Base-by-base conservation (phyloP, 148 eudicot species). In the Heliamphora exappendiculata region DNA sequence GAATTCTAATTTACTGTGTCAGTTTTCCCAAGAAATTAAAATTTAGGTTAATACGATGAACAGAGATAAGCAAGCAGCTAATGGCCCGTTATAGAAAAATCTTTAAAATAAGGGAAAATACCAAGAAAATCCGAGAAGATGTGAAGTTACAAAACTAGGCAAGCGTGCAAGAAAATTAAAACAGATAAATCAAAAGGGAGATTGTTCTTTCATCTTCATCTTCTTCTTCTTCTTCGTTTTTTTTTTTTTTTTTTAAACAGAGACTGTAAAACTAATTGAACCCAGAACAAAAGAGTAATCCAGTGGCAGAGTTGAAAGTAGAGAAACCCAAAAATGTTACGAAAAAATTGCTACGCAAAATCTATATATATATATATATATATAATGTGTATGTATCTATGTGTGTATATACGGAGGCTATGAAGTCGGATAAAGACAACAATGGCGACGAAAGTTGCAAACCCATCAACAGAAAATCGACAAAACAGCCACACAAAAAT, bases 21-120 rank as follows among this genome's bases (percentile, higher is more conserved):
- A 26, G 4, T 36, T 57, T 45, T 20, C 12, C 50, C 28, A 60
- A 24, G 13, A 62, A 58, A 37, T 50, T 36, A 49, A 45, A 34
- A 78, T 51, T 14, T 19, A 26, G 42, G 60, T 75, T 49, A 36
- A 71, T 13, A 33, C 42, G 73, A 66, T 45, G 55, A 64, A 10
- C 41, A 69, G 20, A 41, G 7, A 19, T 55, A 29, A 19, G 44
- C 74, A 55, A 68, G 17, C 31, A 39, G 63, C 13, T 4, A 62
- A 28, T 19, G 47, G 26, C 59, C 33, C 28, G 29, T 2, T 0
- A 36, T 22, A 34, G 28, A 14, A n/a, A 59, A 16, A 39, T 28
- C 28, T 58, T 73, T 11, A 74, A 7, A 74, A 74, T 58, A 26
- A 62, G 53, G 16, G 36, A 41, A 19, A 77, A 20, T 34, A 31